A percentile compares a stretch with the other conserved stretches of the same genome.
These are phyloP conservation scores for Omphalea diandra DNA, from an alignment of 441 rosid species.

Conservation along the genomic window DNA sequence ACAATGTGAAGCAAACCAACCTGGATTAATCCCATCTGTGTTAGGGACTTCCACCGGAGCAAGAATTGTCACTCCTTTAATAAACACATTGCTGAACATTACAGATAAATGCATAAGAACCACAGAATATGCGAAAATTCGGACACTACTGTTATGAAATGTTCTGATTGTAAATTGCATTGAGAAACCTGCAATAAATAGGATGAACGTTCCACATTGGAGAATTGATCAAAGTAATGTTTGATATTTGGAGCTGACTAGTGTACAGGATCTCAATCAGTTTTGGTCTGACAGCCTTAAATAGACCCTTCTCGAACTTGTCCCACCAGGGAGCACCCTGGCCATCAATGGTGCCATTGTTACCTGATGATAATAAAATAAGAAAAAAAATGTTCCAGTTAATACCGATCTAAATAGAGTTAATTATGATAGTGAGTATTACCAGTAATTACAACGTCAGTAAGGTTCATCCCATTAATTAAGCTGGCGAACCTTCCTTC, in stretches of 20 bases:
- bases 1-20: not conserved
- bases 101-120: slow-evolving; percentile 1
- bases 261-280: slow-evolving; percentile 69
- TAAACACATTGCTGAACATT: slow-evolving; percentile 41
- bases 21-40: slow-evolving; percentile 84
- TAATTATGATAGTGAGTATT: not conserved
- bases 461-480: slow-evolving; percentile 58
- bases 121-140: not conserved
- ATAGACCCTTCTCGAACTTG: slow-evolving; percentile 38
- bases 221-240: slow-evolving; percentile 58
- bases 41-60: slow-evolving; percentile 67
- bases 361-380: slow-evolving; percentile 41
- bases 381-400: not conserved
- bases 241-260: slow-evolving; percentile 52
- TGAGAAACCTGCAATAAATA: slow-evolving; percentile 50
- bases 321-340: slow-evolving; percentile 77
- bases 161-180: not conserved
- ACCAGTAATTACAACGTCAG: slow-evolving; percentile 72
- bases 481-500: slow-evolving; percentile 56
- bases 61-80: slow-evolving; percentile 49
- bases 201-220: slow-evolving; percentile 84
- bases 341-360: slow-evolving; percentile 78
- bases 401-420: not conserved
- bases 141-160: not conserved
- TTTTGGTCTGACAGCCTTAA: slow-evolving; percentile 54